Percentiles rank a stretch among this genome's conserved stretches.
phyloP scores from a whole-genome alignment of 768 basidiomycete genomes.

The Sarcodon sp. region DNA sequence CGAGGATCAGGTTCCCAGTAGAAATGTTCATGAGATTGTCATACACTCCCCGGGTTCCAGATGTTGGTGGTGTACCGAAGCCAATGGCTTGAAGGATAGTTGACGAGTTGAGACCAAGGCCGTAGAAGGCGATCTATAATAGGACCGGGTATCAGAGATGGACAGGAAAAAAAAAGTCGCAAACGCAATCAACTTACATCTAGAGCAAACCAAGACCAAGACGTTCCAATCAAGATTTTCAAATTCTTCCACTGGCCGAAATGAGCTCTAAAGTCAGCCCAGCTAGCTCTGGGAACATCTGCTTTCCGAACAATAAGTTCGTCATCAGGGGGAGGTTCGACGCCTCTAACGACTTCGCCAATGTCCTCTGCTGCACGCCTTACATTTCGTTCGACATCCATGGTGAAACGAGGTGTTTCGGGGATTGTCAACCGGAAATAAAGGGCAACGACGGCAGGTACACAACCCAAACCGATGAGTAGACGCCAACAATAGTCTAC shows the following conservation, averaged over 20 bases:
- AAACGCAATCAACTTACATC: no score
- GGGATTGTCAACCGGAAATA: constrained; percentile 37
- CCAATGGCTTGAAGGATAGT: constrained; percentile 67
- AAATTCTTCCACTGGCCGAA: constrained; percentile 67
- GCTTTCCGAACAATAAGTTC: constrained; percentile 43
- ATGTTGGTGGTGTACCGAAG: constrained; percentile 37
- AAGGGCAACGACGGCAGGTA: constrained; percentile 29
- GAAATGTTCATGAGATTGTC: constrained; percentile 48
- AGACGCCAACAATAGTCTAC: constrained; percentile 48
- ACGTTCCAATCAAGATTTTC: constrained; percentile 71
- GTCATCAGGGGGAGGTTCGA: constrained; percentile 34
- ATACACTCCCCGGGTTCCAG: constrained; percentile 28
- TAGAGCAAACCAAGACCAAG: constrained; percentile 80
- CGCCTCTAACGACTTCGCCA: constrained; percentile 25
- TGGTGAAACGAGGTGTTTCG: constrained; percentile 35
- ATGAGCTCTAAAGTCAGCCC: constrained; percentile 44
- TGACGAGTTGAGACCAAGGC: constrained; percentile 73
- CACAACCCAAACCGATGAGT: constrained; percentile 32
- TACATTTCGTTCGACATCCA: constrained; percentile 37
- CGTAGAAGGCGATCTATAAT: constrained; percentile 72
- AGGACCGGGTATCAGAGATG: no score
- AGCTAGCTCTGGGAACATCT: constrained; percentile 26
- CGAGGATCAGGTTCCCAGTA: constrained; percentile 66
- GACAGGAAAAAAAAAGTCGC: no score
- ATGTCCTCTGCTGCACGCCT: constrained; percentile 28